Evolutionary conservation across 495 filamentous ascomycete genomes (phyloP).

Genomic region (Darksidea phi): DNA sequence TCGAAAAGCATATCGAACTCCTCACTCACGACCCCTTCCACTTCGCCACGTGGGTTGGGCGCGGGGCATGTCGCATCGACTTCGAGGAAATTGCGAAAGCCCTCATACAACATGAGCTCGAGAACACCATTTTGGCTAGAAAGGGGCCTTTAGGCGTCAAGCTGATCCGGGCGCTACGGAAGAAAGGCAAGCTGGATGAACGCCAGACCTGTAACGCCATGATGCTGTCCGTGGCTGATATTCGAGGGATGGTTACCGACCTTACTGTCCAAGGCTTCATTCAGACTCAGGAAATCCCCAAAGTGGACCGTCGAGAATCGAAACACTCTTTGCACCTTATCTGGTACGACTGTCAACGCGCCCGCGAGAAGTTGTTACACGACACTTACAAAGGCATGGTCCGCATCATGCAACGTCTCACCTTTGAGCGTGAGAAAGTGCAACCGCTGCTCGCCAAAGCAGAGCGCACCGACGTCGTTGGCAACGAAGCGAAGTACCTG

Average conservation of each 20-base stretch:
- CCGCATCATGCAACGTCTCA: constrained; percentile 72
- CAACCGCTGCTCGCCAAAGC: constrained; percentile 70
- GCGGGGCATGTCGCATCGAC: constrained; percentile 75
- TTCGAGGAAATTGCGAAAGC: constrained; percentile 66
- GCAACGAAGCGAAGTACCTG: constrained; percentile 74
- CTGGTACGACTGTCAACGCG: constrained; percentile 78
- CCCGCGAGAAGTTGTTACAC: constrained; percentile 63
- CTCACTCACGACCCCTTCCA: constrained; percentile 68
- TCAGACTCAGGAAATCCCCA: constrained; percentile 88
- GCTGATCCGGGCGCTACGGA: constrained; percentile 74
- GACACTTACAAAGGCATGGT: constrained; percentile 86
- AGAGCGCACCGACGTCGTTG: constrained; percentile 77
- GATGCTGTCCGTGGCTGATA: constrained; percentile 73
- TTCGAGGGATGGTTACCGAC: constrained; percentile 73
- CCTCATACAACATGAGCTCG: constrained; percentile 71
- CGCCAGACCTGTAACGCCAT: constrained; percentile 72
- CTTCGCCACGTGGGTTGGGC: constrained; percentile 63
- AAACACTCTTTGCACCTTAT: constrained; percentile 82
- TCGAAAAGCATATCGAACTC: constrained; percentile 76
- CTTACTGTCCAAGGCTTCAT: constrained; percentile 82
- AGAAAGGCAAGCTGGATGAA: constrained; percentile 88
- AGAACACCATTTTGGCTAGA: constrained; percentile 69
- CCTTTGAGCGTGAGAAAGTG: constrained; percentile 65
- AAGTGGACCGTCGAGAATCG: constrained; percentile 72
- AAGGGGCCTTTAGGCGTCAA: constrained; percentile 74